A percentile compares a stretch with the other conserved stretches of the same genome.
These are phyloP conservation scores for Oehlia diaphana DNA, from an alignment of 192 early-diverging fungal genomes.

Conservation along the genomic window DNA sequence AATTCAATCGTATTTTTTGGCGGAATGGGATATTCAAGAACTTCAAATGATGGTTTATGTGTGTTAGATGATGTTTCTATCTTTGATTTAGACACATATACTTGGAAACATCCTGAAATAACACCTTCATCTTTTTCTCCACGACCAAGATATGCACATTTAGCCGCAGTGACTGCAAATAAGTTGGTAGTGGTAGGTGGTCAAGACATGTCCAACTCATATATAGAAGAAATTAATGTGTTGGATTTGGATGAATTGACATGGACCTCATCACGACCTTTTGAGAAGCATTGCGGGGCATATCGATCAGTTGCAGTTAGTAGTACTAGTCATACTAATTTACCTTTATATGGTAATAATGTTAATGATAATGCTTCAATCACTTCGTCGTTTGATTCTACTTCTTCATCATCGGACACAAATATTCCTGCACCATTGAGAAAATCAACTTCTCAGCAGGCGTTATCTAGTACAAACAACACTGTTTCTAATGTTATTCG, in stretches of 20 bases:
- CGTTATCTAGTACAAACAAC: conserved; percentile 32
- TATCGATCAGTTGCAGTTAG: conserved; percentile 76
- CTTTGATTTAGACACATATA: conserved; percentile 65
- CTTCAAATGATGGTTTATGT: conserved; percentile 53
- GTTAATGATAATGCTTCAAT: conserved; percentile 21
- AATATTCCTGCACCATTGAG: conserved; percentile 34
- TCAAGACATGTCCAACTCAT: conserved; percentile 75
- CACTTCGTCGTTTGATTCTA: conserved; percentile 27
- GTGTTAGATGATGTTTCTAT: conserved; percentile 72
- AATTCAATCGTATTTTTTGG: conserved; percentile 74
- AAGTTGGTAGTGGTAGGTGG: conserved; percentile 71
- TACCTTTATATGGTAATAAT: conserved; percentile 43
- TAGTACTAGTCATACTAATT: conserved; percentile 45
- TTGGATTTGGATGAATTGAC: conserved; percentile 66
- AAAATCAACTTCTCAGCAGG: conserved; percentile 38
- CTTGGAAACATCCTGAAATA: conserved; percentile 60
- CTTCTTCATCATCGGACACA: conserved; percentile 24
- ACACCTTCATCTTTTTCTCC: conserved; percentile 51
- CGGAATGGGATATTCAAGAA: conserved; percentile 72
- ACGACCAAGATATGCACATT: conserved; percentile 74
- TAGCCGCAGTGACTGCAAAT: conserved; percentile 66
- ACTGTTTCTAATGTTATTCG: neutral
- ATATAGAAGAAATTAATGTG: conserved; percentile 78
- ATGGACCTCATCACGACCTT: conserved; percentile 66
- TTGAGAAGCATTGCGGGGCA: conserved; percentile 75